Base-by-base conservation (phyloP, 23 red algal genomes). In the Gracilaria caudata region DNA sequence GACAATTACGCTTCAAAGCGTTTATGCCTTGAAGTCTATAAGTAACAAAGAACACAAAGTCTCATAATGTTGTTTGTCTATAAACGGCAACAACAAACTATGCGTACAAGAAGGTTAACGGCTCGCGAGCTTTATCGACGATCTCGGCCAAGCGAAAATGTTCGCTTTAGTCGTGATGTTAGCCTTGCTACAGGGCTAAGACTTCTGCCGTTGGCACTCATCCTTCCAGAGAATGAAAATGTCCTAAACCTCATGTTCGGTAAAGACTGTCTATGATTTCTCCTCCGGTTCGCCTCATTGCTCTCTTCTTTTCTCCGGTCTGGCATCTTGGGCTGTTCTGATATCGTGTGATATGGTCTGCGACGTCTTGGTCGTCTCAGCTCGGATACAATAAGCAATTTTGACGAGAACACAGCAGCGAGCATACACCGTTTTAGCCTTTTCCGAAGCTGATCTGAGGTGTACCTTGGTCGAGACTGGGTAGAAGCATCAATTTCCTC, bases 81-180 rank as follows among this genome's bases (percentile, higher is more conserved):
- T 24, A 3, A 29, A 64, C 1, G 58, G 24, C 7, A 45, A 58
- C 7, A 64, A 64, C 61, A 17, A 6, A 29, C 2, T 17, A 7
- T 35, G 13, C 8, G 13, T 7, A 66, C 29, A 17, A 37, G 29
- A 66, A 30, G 30, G 36, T 36, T 35, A 19, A 11, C 30, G 28
- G 61, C 29, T 66, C 61, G 13, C 30, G 29, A 66, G 14, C 29
- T 19, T 75, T 33, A 75, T 49, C 25, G 40, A 6, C 38, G 70
- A n/a, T 36, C n/a, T 24, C 70, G 37, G n/a, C 70, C 70, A 75
- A 75, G 25, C 20, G 70, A 75, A 75, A 75, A 26, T n/a, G 70
- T 47, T 4, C 70, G 70, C 43, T 47, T 75, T 33, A 75, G 43
- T 21, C 70, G 37, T 46, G 70, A 75, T 29, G 70, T 75, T 4